These are phyloP conservation scores for Musa schizocarpa DNA, from an alignment of 176 grass and related monocot species.

Conservation along the genomic window DNA sequence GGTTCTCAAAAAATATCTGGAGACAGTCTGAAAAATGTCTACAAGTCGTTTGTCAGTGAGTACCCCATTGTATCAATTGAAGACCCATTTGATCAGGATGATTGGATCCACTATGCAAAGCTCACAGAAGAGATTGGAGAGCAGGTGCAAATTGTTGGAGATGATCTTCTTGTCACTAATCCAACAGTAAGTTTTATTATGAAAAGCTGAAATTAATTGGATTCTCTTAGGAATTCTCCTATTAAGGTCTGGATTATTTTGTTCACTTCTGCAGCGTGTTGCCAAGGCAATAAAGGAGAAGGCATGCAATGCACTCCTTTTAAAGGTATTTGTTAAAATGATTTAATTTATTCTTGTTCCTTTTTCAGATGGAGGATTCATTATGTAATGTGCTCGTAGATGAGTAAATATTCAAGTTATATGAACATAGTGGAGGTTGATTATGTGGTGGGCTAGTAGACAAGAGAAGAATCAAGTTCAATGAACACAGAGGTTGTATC, in stretches of 20 bases:
- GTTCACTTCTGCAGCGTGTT: conserved; percentile 45
- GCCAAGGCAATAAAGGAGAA: conserved; percentile 85
- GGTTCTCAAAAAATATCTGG: conserved; percentile 95
- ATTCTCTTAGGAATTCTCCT: not conserved
- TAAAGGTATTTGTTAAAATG: conserved; percentile 35
- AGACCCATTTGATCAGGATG: conserved; percentile 97
- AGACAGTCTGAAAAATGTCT: conserved; percentile 86
- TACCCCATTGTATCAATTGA: conserved; percentile 95
- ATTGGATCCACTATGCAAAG: conserved; percentile 84
- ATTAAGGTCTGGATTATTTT: not conserved
- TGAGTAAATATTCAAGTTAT: not conserved
- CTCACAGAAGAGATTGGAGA: conserved; percentile 78
- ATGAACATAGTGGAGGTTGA: not conserved
- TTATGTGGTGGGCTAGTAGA: not conserved
- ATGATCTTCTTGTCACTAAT: conserved; percentile 93
- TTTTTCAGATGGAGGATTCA: not conserved
- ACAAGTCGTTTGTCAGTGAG: conserved; percentile 82
- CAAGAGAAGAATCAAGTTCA: not conserved
- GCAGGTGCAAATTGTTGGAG: conserved; percentile 86
- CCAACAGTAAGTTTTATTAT: conserved; percentile 45
- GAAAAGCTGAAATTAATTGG: not conserved
- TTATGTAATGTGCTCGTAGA: not conserved
- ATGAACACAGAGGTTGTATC: not conserved
- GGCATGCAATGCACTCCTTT: conserved; percentile 86
- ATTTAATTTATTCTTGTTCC: not conserved